These are phyloP conservation scores for Zizania latifolia DNA, from an alignment of 176 grass and related monocot species.

Conservation along the genomic window DNA sequence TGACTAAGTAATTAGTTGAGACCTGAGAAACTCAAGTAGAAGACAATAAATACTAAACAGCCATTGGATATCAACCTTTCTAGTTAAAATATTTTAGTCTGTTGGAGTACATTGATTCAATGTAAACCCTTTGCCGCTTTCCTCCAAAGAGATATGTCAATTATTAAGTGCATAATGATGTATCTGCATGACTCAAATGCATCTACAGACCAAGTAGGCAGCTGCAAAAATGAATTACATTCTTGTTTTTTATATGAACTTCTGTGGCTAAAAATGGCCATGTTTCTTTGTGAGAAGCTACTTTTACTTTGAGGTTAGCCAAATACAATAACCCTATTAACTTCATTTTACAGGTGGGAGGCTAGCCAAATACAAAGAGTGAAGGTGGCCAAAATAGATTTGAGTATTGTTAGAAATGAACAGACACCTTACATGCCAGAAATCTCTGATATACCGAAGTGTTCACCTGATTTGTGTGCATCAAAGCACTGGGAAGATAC, in stretches of 20 bases:
- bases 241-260: neutral
- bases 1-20: too few species aligned
- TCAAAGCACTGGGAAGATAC: constrained; percentile 65
- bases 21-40: too few species aligned
- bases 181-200: constrained; percentile 1
- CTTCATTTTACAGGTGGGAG: constrained; percentile 62
- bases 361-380: constrained; percentile 79
- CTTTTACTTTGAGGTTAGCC: neutral
- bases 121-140: neutral
- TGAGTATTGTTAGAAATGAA: constrained; percentile 36
- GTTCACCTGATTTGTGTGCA: constrained; percentile 46
- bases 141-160: neutral
- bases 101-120: too few species aligned
- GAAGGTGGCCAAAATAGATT: constrained; percentile 67
- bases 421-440: constrained; percentile 86
- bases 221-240: neutral
- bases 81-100: too few species aligned
- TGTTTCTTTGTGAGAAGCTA: neutral
- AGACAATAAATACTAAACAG: too few species aligned
- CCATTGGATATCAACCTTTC: too few species aligned
- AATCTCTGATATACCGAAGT: constrained; percentile 67
- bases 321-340: neutral
- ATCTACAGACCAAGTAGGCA: neutral
- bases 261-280: too few species aligned
- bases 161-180: neutral